Base-by-base conservation (phyloP, 441 rosid species). In the Pelargonium citronellum region DNA sequence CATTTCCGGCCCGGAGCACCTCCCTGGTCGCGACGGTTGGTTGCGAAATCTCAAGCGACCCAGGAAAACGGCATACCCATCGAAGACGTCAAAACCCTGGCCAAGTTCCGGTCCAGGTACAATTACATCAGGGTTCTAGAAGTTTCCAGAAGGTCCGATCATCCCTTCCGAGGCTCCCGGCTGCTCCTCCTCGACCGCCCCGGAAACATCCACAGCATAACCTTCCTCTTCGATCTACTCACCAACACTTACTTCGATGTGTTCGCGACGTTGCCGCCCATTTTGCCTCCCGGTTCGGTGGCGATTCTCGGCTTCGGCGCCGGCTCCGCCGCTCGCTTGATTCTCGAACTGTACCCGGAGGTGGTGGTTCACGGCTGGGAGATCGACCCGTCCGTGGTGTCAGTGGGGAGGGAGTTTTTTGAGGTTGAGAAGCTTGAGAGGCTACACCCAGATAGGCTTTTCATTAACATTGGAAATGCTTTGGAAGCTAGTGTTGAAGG, bases 241-340 rank as follows among this genome's bases (percentile, higher is more conserved):
- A 90, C 97, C 62, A 70, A 80, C 60, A 78, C 97, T 15, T 89
- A 90, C 79, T 91, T 84, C 81, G 95, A 94, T 73, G 90, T 88
- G 61, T 93, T 85, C 76, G 95, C 96, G 24, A 85, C 91, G 39
- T 49, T 91, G 43, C 95, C 98, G 37, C 95, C 91, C 1, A 78
- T 86, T 61, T 57, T 87, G 20, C 92, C 96, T 4, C 83, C 87
- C 3, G 92, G 97, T 66, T 91, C 96, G 0, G 66, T 93, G 10
- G 98, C 86, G 7, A 65, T 93, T 73, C 89, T 93, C 57, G 97
- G 93, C 0, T 88, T 94, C 75, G 97, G 96, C 5, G 99, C 96
- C 10, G 96, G 96, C 16, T 84, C 97, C 5, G 71, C 94, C 0
- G 94, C 95, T 7, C 83, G 88, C n/a, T 63, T 94, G 64, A 71